Evolutionary conservation across 2,329 filamentous ascomycete genomes (phyloP), one percentile per base, ranked within the genome.

Genomic region (Lachnellula subtilissima): DNA sequence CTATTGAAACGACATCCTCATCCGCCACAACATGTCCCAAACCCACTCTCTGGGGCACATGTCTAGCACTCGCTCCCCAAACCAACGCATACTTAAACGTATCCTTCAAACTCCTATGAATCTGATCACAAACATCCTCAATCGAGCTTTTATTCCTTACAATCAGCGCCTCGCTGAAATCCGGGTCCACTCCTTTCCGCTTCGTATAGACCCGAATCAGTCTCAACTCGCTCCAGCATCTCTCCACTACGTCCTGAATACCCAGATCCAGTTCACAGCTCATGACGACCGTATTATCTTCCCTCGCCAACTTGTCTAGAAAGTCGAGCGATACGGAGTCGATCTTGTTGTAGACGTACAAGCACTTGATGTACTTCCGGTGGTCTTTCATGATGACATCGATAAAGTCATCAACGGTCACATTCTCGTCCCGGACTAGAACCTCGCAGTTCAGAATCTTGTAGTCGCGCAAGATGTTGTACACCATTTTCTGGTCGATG

Each of bases 341-440:
- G 75, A 99, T 96, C 77, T 99, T 99, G 87, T 99, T 99, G 85
- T 99, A 99, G 35, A 97, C 93, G 75, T 99, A 99, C 35, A 99
- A 81, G 70, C 90, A 87, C 71, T 66, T 84, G 78, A 99, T 97
- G 78, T 99, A 99, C 74, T 96, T 99, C 70, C 94, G 81, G 78
- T 99, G 94, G 70, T 97, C 91, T 74, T 94, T 96, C 93, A 97
- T 97, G 74, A 99, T 97, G 59, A 97, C 91, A 73, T 99, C 94
- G 76, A 99, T 99, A 73, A 99, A 89, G 74, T 99, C 93, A 75
- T 99, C 94, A 37, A 99, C 91, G 1, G 94, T 97, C 42, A 88
- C 91, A 71, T 95, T 86, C 69, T 99, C 94, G 71, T 99, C 94
- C 66, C 94, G 88, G 15, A 99, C 85, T 22, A 99, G 83, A 0